A percentile compares a stretch with the other conserved stretches of the same genome.
These are phyloP conservation scores for Globisporangium camurandrum DNA, from an alignment of 352 stramenopile species.

Conservation along the genomic window DNA sequence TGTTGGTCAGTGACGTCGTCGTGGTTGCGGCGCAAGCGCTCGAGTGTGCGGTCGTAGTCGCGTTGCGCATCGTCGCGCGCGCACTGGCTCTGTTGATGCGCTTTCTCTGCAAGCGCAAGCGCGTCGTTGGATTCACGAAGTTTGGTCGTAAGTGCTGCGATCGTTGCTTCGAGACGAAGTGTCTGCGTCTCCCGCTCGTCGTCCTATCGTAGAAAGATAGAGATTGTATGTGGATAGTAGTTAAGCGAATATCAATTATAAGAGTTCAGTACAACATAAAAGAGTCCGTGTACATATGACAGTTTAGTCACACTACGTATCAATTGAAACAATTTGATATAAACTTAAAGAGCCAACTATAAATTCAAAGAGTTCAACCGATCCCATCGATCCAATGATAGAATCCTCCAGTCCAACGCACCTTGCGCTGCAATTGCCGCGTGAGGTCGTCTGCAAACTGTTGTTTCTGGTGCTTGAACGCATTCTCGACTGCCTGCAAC, in stretches of 20 bases:
- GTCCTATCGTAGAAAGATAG: too few relatives aligned
- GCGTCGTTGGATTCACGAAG: constrained; percentile 43
- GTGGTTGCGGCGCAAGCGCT: constrained; percentile 33
- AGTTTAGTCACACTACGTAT: too few relatives aligned
- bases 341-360: too few relatives aligned
- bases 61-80: constrained; percentile 47
- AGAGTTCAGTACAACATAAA: constrained; percentile 4
- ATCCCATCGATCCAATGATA: too few relatives aligned
- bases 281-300: background rate
- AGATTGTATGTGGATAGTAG: too few relatives aligned
- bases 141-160: constrained; percentile 34
- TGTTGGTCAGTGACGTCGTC: constrained; percentile 57
- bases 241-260: too few relatives aligned
- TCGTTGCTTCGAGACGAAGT: constrained; percentile 26
- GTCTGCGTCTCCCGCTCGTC: constrained; percentile 21
- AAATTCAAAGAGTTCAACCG: too few relatives aligned
- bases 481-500: constrained; percentile 73
- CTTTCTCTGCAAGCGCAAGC: constrained; percentile 34
- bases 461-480: constrained; percentile 78
- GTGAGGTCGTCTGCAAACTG: constrained; percentile 71
- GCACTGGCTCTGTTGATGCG: constrained; percentile 58
- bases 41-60: constrained; percentile 54
- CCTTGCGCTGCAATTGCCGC: constrained; percentile 33
- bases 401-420: constrained; percentile 16
- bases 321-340: too few relatives aligned